Conservation (phyloP, 208 protist genomes). For the Naegleria lovaniensis region DNA sequence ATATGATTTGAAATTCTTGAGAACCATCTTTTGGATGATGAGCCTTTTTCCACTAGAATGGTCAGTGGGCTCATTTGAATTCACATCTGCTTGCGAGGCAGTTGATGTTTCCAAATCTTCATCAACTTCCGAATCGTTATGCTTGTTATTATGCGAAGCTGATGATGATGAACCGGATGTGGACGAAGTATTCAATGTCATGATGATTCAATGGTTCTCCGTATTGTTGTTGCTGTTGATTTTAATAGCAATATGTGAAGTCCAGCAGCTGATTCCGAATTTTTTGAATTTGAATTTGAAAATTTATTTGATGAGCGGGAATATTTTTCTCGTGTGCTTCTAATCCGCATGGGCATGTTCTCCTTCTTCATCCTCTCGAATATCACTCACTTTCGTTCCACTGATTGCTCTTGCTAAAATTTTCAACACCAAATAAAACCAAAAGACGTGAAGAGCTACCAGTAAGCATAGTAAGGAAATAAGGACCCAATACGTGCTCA, state of each 20-base stretch:
- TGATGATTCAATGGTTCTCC: too few species aligned
- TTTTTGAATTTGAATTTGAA: too few species aligned
- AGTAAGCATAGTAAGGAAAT: background rate
- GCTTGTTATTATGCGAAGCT: too few species aligned
- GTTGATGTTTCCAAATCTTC: too few species aligned
- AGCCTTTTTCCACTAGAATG: slow-evolving; percentile 55
- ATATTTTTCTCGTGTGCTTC: background rate
- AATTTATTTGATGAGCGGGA: too few species aligned
- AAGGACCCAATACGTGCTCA: background rate
- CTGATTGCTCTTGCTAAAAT: background rate
- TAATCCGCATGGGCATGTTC: background rate
- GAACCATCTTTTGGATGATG: slow-evolving; percentile 93
- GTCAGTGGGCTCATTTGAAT: background rate
- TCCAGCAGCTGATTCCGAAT: too few species aligned
- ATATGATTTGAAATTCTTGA: slow-evolving; percentile 99
- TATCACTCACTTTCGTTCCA: background rate
- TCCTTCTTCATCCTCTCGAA: background rate
- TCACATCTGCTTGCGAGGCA: too few species aligned
- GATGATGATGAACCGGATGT: too few species aligned
- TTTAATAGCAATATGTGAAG: too few species aligned
- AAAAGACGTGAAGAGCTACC: background rate
- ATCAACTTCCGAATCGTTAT: too few species aligned
- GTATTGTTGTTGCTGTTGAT: too few species aligned
- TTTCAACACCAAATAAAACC: background rate
- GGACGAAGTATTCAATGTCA: too few species aligned